Base-by-base conservation (phyloP, 441 rosid species). In the Pelargonium fulgidum region DNA sequence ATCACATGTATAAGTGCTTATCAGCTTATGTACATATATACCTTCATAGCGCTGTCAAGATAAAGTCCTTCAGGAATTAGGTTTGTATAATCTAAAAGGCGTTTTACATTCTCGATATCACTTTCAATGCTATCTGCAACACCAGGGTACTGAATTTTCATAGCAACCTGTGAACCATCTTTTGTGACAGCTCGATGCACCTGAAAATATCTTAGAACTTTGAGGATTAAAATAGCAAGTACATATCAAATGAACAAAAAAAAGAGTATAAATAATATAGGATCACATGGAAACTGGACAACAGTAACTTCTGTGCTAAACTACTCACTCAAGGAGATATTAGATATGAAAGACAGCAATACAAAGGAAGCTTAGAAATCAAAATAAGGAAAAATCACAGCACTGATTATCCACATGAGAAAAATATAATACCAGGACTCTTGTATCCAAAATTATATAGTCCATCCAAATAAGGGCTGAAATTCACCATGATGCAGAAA, bases 91-190 rank as follows among this genome's bases (percentile, higher is more conserved):
- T 84, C 84, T 64, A 93, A 77, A 5, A 93, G 80, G 66, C 88
- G 90, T 79, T 89, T 91, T 68, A 89, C 97, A 75, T 91, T 93
- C 74, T 93, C 93, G 63, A 93, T 86, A 78, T 93, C 99, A 80
- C 96, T 93, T 56, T 91, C 96, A 72, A 93, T 88, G 80, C 96
- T 93, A 74, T 87, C 74, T 59, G 97, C 99, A 79, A 93, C 96
- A 3, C 97, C 97, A 78, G 99, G 99, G 79, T 93, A 93, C 81
- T 93, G 99, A 79, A 93, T 93, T 83, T 93, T 93, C 88, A 93
- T 89, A 14, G 96, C 97, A 19, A 87, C 93, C 42, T 85, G 75
- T 75, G 79, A 59, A 65, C 88, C 90, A 78, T 89, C 95, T 81
- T 80, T 88, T 3, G 88, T 81, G 36, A 89, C 92, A 70, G 93